A percentile compares a stretch with the other conserved stretches of the same genome.
These are phyloP conservation scores for Halenospora varia DNA, from an alignment of 495 filamentous ascomycete species.

Conservation along the genomic window DNA sequence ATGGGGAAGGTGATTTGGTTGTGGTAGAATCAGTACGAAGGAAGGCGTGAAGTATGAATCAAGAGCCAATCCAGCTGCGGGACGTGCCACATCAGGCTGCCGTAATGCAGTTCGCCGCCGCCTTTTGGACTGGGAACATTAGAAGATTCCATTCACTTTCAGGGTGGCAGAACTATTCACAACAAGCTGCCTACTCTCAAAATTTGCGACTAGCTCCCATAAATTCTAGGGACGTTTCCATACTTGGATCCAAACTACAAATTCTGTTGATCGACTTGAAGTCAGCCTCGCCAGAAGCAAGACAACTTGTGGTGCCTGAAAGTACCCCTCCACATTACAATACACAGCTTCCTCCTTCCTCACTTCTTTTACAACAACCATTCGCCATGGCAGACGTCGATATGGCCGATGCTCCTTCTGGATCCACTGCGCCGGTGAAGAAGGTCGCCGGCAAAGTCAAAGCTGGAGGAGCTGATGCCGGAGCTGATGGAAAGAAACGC, in stretches of 20 bases:
- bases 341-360: slow-evolving; percentile 1
- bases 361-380: slow-evolving; percentile 3
- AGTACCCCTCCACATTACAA: slow-evolving; percentile 15
- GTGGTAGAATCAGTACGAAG: background rate
- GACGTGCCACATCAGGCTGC: too few relatives aligned
- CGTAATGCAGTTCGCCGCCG: too few relatives aligned
- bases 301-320: background rate
- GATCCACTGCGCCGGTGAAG: slow-evolving; percentile 44
- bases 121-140: too few relatives aligned
- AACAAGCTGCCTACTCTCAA: too few relatives aligned
- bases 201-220: too few relatives aligned
- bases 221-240: too few relatives aligned
- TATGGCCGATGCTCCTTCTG: slow-evolving; percentile 81
- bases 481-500: slow-evolving; percentile 75
- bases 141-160: too few relatives aligned
- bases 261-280: too few relatives aligned
- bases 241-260: too few relatives aligned
- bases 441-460: slow-evolving; percentile 55
- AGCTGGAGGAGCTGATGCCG: slow-evolving; percentile 43
- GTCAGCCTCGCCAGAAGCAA: background rate
- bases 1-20: slow-evolving; percentile 2
- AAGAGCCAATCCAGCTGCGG: too few relatives aligned
- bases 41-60: background rate
- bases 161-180: too few relatives aligned
- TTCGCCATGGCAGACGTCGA: slow-evolving; percentile 88